Base-by-base conservation (phyloP, 805 yeast genomes). In the Wickerhamiella allomyrinae region DNA sequence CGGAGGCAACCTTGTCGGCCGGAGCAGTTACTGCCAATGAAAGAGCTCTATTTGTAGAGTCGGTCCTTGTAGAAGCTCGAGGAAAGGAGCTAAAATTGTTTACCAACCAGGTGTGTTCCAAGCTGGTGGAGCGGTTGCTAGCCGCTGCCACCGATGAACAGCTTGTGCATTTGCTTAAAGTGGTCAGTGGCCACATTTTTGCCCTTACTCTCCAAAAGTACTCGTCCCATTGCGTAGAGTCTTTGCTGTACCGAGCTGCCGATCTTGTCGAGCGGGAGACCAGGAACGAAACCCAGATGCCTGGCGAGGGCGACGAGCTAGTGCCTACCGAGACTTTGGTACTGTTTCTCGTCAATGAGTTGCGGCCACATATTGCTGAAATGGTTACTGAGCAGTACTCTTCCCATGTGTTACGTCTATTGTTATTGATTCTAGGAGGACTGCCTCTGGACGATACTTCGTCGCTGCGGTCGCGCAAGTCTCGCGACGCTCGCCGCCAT, bases 91-190 rank as follows among this genome's bases (percentile, higher is more conserved):
- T 91, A 51, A 89, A 91, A 60, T 68, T 89, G 33, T 95, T 82
- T 3, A 89, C 95, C 2, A 87, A 89, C 56, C 96, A 87, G 56
- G 85, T 89, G 44, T 86, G 96, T 59, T 89, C 97, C 20, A 89
- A 89, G 58, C 68, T 91, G 45, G 70, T 91, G 67, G 98, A 89
- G 61, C 69, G 98, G 56, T 64, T 89, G 46, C 71, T 89, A n/a
- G 61, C 82, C 34, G 63, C 67, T 15, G 79, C 87, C 13, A 67
- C 70, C 21, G 78, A 76, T 46, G 65, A 61, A 10, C 93, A 85
- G 57, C 60, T 85, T 45, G 76, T 77, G 51, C 65, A 67, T 24
- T 56, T 87, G 0, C 81, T 79, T 59, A 70, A 68, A 45, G 73
- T 77, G 1, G 81, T 86, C 54, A 67, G 67, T 34, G 84, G 81